Evolutionary conservation across 2,329 filamentous ascomycete species (phyloP).

Genomic region (Bipolaris bicolor): DNA sequence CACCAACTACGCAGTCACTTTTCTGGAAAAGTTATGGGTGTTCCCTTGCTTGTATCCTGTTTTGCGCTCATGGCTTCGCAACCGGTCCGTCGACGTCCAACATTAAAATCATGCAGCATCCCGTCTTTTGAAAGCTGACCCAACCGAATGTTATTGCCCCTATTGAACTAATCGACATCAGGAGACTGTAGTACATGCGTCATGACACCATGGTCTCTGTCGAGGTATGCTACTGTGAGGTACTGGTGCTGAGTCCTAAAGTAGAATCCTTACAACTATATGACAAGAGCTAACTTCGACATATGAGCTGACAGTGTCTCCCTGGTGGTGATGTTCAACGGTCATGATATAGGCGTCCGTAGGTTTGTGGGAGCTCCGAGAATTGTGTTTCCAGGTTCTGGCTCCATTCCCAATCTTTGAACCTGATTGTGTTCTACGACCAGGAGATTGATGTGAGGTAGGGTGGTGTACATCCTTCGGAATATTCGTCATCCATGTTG

Average conservation of each 20-base stretch:
- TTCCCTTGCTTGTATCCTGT: not conserved
- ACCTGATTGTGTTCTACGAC: not conserved
- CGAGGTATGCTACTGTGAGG: not conserved
- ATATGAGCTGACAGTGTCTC: not conserved
- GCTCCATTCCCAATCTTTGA: not conserved
- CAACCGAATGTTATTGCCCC: not conserved
- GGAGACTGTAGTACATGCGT: too few relatives aligned
- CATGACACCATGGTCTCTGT: not conserved
- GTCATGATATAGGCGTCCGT: not conserved
- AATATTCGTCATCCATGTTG: not conserved
- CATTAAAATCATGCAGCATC: not conserved
- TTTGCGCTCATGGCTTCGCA: not conserved
- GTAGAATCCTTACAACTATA: not conserved
- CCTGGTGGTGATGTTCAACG: not conserved
- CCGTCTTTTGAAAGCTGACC: not conserved
- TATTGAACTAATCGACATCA: not conserved
- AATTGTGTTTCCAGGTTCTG: not conserved
- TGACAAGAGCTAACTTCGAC: not conserved
- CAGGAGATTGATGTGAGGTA: not conserved
- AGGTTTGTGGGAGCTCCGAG: not conserved
- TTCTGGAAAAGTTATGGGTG: not conserved
- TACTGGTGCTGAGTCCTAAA: not conserved
- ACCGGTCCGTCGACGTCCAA: not conserved
- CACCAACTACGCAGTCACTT: not conserved
- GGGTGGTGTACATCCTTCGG: not conserved